These are phyloP conservation scores for Aspergillus ochraceoroseus DNA, from an alignment of 2,329 filamentous ascomycete species.

Conservation along the genomic window DNA sequence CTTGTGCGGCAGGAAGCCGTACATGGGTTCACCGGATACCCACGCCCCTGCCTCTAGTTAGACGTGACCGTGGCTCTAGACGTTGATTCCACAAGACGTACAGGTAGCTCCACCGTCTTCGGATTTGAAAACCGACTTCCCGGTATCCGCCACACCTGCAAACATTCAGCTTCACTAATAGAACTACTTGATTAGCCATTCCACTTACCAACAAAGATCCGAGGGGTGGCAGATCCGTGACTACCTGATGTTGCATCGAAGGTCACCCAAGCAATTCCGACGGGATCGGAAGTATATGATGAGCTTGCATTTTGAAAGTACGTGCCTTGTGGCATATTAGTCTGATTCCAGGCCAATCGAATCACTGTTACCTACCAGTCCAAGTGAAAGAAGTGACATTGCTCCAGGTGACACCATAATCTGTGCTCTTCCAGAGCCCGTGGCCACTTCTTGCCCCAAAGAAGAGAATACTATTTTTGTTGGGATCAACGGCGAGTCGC, in stretches of 20 bases:
- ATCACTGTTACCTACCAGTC: too few species aligned
- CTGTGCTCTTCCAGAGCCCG: slow-evolving; percentile 55
- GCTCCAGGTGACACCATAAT: slow-evolving; percentile 52
- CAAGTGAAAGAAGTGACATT: slow-evolving; percentile 52
- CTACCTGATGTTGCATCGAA: slow-evolving; percentile 52
- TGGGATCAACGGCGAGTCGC: too few species aligned
- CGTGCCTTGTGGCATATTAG: too few species aligned
- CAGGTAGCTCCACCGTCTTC: slow-evolving; percentile 53
- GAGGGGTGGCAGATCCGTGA: slow-evolving; percentile 48
- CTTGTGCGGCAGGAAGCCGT: slow-evolving; percentile 52
- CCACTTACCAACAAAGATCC: slow-evolving; percentile 53
- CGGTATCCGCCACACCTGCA: slow-evolving; percentile 46
- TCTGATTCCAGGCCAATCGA: too few species aligned
- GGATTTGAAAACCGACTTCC: slow-evolving; percentile 52
- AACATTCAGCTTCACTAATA: neutral
- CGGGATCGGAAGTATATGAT: slow-evolving; percentile 44
- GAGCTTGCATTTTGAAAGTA: slow-evolving; percentile 48
- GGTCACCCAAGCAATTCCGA: slow-evolving; percentile 51
- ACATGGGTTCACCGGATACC: slow-evolving; percentile 48
- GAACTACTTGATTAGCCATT: fast-evolving
- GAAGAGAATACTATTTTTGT: too few species aligned
- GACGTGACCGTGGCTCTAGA: neutral
- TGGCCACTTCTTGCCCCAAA: slow-evolving; percentile 57
- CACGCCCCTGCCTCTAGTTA: slow-evolving; percentile 15
- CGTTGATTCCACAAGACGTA: too few species aligned